Evolutionary conservation across 2,329 filamentous ascomycete genomes (phyloP).

Genomic region (Alternaria rosae): DNA sequence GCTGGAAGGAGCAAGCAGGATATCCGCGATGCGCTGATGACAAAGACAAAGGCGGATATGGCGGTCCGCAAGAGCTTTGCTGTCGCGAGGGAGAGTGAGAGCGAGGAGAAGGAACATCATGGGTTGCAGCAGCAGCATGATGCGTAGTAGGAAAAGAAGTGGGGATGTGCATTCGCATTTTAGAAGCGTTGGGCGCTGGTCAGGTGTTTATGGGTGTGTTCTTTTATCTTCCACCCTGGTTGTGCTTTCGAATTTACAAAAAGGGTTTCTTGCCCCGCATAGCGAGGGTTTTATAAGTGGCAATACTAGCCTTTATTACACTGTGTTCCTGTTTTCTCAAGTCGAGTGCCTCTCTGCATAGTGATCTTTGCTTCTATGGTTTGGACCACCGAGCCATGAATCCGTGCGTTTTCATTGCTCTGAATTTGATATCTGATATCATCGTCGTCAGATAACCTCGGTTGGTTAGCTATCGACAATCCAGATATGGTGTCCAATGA

Average conservation of each 20-base stretch:
- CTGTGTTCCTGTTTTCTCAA: neutral
- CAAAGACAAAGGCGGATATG: conserved; percentile 51
- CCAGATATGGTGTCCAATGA: neutral
- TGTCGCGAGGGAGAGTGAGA: conserved; percentile 23
- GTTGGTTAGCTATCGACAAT: neutral
- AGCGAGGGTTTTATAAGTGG: neutral
- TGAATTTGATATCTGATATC: neutral
- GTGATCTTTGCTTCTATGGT: neutral
- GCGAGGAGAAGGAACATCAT: conserved; percentile 31
- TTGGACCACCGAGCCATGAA: neutral
- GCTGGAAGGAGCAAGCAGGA: conserved; percentile 47
- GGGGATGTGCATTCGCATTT: neutral
- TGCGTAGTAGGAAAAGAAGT: neutral
- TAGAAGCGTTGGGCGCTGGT: neutral
- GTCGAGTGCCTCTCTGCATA: neutral
- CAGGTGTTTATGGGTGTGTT: neutral
- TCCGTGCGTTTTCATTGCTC: neutral
- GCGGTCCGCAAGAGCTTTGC: conserved; percentile 40
- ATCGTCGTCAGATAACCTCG: no score
- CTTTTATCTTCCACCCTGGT: neutral
- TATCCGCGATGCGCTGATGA: conserved; percentile 54
- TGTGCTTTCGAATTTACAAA: neutral
- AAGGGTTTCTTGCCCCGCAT: neutral
- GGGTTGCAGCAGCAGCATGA: conserved; percentile 22
- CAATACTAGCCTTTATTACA: neutral